Percentiles rank a stretch among this genome's conserved stretches.
Conservation (phyloP, 495 filamentous ascomycete genomes). For the Penicillium alfredii region DNA sequence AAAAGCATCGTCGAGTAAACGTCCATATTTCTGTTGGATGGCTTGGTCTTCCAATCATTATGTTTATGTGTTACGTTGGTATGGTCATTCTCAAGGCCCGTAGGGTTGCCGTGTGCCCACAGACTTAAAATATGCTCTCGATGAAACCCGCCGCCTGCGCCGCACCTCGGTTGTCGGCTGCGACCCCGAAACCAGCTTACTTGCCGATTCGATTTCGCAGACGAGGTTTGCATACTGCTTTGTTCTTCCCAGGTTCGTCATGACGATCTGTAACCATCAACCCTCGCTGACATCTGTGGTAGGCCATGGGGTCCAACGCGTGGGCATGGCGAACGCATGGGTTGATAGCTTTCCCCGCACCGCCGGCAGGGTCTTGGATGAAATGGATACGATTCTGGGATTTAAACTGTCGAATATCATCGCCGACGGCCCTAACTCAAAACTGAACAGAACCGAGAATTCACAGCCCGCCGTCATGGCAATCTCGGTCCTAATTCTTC, state of each 20-base stretch:
- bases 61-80: slow-evolving; percentile 12
- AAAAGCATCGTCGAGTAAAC: no score
- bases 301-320: slow-evolving; percentile 93
- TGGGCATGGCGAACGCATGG: slow-evolving; percentile 87
- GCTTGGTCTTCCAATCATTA: no score
- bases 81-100: slow-evolving; percentile 12
- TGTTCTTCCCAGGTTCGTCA: slow-evolving; percentile 75
- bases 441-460: slow-evolving; percentile 74
- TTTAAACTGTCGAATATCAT: slow-evolving; percentile 71
- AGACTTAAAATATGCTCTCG: slow-evolving; percentile 17
- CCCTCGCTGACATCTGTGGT: no score
- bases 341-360: slow-evolving; percentile 74
- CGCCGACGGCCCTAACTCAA: slow-evolving; percentile 65
- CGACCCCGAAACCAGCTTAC: neutral
- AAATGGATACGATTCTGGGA: slow-evolving; percentile 72
- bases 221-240: slow-evolving; percentile 55
- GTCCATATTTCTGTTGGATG: no score
- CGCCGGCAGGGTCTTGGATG: slow-evolving; percentile 63
- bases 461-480: slow-evolving; percentile 96
- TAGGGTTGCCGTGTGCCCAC: slow-evolving; percentile 8
- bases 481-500: slow-evolving; percentile 81
- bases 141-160: slow-evolving; percentile 1
- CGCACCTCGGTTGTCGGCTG: neutral
- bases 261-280: neutral
- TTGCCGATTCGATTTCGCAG: slow-evolving; percentile 10